Percentiles rank a stretch among this genome's conserved stretches.
Evolutionary conservation across 2,329 filamentous ascomycete species (phyloP).

Genomic region (Phoma herbarum): DNA sequence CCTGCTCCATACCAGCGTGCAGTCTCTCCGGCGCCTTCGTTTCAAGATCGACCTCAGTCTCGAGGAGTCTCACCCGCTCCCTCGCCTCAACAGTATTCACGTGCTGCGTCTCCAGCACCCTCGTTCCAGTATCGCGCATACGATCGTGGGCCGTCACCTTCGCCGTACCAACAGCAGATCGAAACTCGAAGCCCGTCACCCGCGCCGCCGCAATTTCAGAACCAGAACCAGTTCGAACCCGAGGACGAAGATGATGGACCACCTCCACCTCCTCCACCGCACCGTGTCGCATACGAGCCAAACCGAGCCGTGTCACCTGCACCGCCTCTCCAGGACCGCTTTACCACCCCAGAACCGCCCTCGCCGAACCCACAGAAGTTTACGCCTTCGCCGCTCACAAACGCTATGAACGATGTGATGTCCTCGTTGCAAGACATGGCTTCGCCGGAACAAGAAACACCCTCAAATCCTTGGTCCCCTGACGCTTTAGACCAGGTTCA

Average conservation of each 20-base stretch:
- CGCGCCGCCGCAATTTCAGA: conserved; percentile 41
- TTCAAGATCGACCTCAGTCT: conserved; percentile 34
- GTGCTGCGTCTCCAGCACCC: conserved; percentile 45
- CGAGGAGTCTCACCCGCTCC: conserved; percentile 45
- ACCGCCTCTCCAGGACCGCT: conserved; percentile 51
- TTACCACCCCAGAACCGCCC: conserved; percentile 70
- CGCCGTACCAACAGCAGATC: conserved; percentile 43
- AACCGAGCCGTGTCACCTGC: conserved; percentile 50
- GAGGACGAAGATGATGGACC: conserved; percentile 68
- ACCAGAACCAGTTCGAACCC: conserved; percentile 28
- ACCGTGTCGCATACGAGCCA: conserved; percentile 65
- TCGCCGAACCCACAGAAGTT: conserved; percentile 58
- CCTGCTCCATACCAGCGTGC: conserved; percentile 45
- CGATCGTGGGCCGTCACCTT: conserved; percentile 54
- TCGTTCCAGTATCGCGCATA: conserved; percentile 48
- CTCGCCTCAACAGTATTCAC: conserved; percentile 39
- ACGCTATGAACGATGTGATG: conserved; percentile 98
- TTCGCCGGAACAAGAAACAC: conserved; percentile 63
- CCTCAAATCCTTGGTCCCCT: conserved; percentile 84
- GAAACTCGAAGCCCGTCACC: conserved; percentile 40
- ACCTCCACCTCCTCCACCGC: conserved; percentile 85
- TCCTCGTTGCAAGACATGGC: conserved; percentile 90
- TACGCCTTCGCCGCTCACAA: conserved; percentile 90
- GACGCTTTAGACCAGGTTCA: conserved; percentile 77
- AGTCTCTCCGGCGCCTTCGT: conserved; percentile 41